Evolutionary conservation across 192 early-diverging fungal species (phyloP).

Genomic region (Coemansia sp.): DNA sequence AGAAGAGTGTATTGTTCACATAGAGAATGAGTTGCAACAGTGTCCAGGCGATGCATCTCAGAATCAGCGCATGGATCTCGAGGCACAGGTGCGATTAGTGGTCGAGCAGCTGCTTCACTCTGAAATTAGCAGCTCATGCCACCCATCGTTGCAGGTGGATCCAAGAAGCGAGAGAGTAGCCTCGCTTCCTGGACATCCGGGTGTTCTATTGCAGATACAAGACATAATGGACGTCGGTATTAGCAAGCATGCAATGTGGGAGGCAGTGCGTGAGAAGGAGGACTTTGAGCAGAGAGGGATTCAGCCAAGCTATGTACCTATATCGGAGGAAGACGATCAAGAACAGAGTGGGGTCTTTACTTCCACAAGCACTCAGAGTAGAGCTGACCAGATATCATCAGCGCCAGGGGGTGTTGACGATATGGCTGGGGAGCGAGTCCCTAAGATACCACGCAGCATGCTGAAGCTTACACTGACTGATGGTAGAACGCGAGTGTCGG

Average conservation of each 20-base stretch:
- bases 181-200: slow-evolving; percentile 16
- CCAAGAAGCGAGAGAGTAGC: slow-evolving; percentile 1
- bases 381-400: neutral
- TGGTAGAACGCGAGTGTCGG: slow-evolving; percentile 26
- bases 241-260: slow-evolving; percentile 50
- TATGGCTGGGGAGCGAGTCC: slow-evolving; percentile 17
- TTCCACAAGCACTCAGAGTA: slow-evolving; percentile 13
- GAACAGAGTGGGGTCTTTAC: slow-evolving; percentile 17
- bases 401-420: neutral
- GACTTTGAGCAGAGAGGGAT: slow-evolving; percentile 51
- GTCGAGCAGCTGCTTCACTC: slow-evolving; percentile 45
- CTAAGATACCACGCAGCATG: slow-evolving; percentile 41
- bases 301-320: slow-evolving; percentile 43
- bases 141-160: slow-evolving; percentile 17
- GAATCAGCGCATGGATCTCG: slow-evolving; percentile 19
- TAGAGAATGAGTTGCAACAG: slow-evolving; percentile 24
- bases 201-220: slow-evolving; percentile 43
- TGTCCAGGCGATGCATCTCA: neutral
- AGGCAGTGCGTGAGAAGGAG: slow-evolving; percentile 47
- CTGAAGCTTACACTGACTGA: slow-evolving; percentile 49
- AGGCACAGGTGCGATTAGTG: slow-evolving; percentile 38
- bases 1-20: slow-evolving; percentile 37
- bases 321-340: slow-evolving; percentile 11
- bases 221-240: slow-evolving; percentile 46
- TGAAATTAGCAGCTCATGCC: slow-evolving; percentile 43